These are phyloP conservation scores for Apophysomyces ossiformis DNA, from an alignment of 371 early-diverging fungal species.

Conservation along the genomic window DNA sequence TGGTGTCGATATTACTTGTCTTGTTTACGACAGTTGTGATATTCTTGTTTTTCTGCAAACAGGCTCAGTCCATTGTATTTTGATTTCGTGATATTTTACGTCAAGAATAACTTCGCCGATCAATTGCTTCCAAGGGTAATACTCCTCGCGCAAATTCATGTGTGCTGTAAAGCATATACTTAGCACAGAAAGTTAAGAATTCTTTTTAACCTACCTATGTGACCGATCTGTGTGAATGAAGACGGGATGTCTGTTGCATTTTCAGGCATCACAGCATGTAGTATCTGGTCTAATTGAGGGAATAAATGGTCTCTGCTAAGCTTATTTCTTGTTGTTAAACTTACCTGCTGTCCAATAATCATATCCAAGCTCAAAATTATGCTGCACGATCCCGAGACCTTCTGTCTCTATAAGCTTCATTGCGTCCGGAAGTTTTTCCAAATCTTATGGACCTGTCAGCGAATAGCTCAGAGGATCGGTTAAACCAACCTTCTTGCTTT, in stretches of 20 bases:
- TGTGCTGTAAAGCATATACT: conserved; percentile 67
- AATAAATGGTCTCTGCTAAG: not conserved
- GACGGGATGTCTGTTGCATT: conserved; percentile 78
- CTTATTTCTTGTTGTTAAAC: not conserved
- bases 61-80: not conserved
- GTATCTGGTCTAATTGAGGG: conserved; percentile 73
- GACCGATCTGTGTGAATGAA: conserved; percentile 94
- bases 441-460: conserved; percentile 5
- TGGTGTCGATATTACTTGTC: conserved; percentile 91
- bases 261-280: conserved; percentile 90
- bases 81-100: conserved; percentile 46
- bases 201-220: conserved; percentile 73
- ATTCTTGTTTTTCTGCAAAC: conserved; percentile 83
- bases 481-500: conserved; percentile 30
- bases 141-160: conserved; percentile 92
- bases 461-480: not conserved
- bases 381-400: conserved; percentile 48
- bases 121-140: conserved; percentile 85
- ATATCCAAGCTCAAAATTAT: conserved; percentile 69
- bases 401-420: conserved; percentile 54
- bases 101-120: conserved; percentile 96
- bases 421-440: conserved; percentile 50
- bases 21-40: conserved; percentile 97
- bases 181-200: not conserved
- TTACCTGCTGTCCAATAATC: conserved; percentile 81